Base-by-base conservation (phyloP, 495 filamentous ascomycete genomes). In the Aspergillus egyptiacus region DNA sequence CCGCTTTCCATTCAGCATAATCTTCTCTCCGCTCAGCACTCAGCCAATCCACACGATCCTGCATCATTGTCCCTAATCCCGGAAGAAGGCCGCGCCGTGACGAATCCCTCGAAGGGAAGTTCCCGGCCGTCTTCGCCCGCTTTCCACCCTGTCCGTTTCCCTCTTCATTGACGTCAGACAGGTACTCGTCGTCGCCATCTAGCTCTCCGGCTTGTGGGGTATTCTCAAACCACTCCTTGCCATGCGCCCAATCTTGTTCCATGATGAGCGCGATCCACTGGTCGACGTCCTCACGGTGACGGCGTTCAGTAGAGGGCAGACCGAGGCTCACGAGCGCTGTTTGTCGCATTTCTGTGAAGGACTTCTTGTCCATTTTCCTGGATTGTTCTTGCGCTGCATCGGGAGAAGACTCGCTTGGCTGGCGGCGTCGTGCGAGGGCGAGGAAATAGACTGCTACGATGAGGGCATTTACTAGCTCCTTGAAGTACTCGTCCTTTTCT, bases 11-110 rank as follows among this genome's bases (percentile, higher is more conserved):
- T 15, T 69, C 66, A 18, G 68, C 60, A 64, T 84, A 95, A 24
- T 86, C 82, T 48, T 75, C 75, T 53, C 75, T 70, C 46, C 82
- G 82, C 40, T 78, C 72, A 18, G 86, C 82, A 46, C 83, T 85
- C 57, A 96, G 61, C 63, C 81, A 94, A 65, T 96, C 88, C 46
- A 89, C 82, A 34, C 79, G 74, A 50, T 86, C 83, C 65, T 94
- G 87, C 68, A 95, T 84, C 87, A 93, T 93, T 2, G 83, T 89
- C 11, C 85, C 85, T 19, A 83, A 56, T 46, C 79, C 78, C 13
- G 78, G 75, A 23, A 80, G 60, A 3, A 82, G 64, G 51, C 74
- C 59, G 55, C 66, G 19, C 52, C 45, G 66, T 62, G 61, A 39
- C 19, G 47, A 48, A 39, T 46, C 22, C n/a, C 44, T 35, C 1